phyloP scores from a whole-genome alignment of 1,284 basidiomycete species.

The Erythrobasidium hasegawianum region DNA sequence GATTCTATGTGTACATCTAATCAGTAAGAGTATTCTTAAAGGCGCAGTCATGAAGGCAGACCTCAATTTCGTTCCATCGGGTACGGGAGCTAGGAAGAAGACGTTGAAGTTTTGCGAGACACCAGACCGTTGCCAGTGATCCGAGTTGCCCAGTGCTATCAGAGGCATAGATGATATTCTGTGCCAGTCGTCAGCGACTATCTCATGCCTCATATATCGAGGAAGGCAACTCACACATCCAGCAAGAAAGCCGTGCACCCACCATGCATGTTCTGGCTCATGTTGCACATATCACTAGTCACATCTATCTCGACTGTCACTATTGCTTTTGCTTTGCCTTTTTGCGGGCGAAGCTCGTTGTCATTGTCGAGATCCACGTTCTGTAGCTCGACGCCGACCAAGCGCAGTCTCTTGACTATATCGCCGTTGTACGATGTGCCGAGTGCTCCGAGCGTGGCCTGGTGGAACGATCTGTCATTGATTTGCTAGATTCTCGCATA shows the following conservation, averaged over 20 bases:
- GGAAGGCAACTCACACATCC: constrained; percentile 3
- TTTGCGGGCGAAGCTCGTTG: constrained; percentile 12
- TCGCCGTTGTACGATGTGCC: neutral
- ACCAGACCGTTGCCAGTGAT: constrained; percentile 17
- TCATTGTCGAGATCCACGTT: neutral
- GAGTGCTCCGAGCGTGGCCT: neutral
- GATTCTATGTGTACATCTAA: neutral
- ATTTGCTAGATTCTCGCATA: too few relatives aligned
- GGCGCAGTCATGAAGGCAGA: neutral
- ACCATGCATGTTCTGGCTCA: constrained; percentile 16
- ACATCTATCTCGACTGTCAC: constrained; percentile 21
- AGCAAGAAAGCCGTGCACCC: constrained; percentile 28
- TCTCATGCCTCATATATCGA: too few relatives aligned
- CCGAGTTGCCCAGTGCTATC: constrained; percentile 17
- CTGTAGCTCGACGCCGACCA: neutral
- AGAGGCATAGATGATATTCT: constrained; percentile 27
- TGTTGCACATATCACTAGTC: constrained; percentile 21
- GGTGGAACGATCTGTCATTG: too few relatives aligned
- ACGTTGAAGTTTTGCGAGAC: constrained; percentile 32
- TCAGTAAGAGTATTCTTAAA: neutral
- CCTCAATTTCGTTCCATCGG: constrained; percentile 17
- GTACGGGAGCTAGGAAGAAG: constrained; percentile 20
- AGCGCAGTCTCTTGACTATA: neutral
- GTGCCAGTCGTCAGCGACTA: neutral
- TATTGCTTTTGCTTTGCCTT: constrained; percentile 22